Conservation (phyloP, 768 basidiomycete species). For the Tulasnella sp. region DNA sequence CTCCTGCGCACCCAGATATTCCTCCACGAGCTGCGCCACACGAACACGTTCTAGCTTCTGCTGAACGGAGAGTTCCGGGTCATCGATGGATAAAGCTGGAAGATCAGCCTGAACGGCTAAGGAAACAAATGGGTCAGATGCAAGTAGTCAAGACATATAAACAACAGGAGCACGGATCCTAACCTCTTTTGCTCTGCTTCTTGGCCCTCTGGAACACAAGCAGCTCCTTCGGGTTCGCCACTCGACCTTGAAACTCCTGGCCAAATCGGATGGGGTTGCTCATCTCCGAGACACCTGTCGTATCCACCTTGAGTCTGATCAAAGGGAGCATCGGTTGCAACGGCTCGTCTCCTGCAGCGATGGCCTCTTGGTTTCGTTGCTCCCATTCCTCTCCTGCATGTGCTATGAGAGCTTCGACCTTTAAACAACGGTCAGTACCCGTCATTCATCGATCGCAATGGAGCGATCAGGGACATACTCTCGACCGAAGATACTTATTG, state of each 20-base stretch:
- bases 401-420: conserved; percentile 73
- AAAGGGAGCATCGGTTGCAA: conserved; percentile 72
- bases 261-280: conserved; percentile 96
- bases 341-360: conserved; percentile 48
- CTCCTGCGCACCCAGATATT: conserved; percentile 88
- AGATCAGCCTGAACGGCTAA: conserved; percentile 49
- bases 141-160: background rate
- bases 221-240: conserved; percentile 92
- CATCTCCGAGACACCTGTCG: conserved; percentile 80
- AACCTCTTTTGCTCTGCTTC: conserved; percentile 32
- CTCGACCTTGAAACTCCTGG: conserved; percentile 79
- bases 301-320: conserved; percentile 83
- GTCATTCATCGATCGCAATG: background rate
- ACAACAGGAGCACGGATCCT: background rate
- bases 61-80: conserved; percentile 50
- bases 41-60: conserved; percentile 73
- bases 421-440: background rate
- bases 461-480: conserved; percentile 35
- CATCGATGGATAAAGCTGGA: conserved; percentile 74
- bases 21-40: conserved; percentile 81
- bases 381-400: conserved; percentile 71
- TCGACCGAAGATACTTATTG: conserved; percentile 62
- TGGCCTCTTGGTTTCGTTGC: conserved; percentile 53
- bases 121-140: background rate
- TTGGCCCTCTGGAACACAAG: conserved; percentile 83